These are phyloP conservation scores for Inga oerstediana DNA, from an alignment of 306 rosid species.

Conservation along the genomic window DNA sequence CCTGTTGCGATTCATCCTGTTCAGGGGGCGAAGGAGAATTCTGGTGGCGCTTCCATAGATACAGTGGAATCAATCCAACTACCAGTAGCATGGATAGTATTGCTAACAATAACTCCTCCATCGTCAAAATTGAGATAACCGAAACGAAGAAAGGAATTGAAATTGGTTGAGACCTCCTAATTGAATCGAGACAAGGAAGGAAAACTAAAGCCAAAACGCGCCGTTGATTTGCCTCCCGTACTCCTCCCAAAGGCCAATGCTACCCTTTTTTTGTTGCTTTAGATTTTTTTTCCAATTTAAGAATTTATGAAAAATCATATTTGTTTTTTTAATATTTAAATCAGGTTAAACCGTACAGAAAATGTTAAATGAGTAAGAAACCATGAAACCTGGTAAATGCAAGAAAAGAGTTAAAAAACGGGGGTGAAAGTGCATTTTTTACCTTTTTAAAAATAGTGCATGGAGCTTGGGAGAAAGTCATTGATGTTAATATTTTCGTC, in stretches of 20 bases:
- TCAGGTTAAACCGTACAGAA: too few relatives aligned
- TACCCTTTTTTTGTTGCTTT: too few relatives aligned
- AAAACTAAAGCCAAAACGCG: background rate
- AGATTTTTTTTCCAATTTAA: too few relatives aligned
- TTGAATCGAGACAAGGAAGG: background rate
- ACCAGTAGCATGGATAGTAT: constrained; percentile 71
- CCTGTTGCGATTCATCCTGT: constrained; percentile 72
- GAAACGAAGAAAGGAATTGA: background rate
- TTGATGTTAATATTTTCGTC: too few relatives aligned
- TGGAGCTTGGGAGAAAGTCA: too few relatives aligned
- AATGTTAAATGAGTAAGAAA: too few relatives aligned
- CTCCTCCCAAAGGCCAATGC: background rate
- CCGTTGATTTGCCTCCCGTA: background rate
- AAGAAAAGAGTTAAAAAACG: too few relatives aligned
- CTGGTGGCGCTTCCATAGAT: constrained; percentile 75
- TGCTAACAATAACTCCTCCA: constrained; percentile 69
- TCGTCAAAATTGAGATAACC: constrained; percentile 24
- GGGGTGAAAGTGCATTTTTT: too few relatives aligned
- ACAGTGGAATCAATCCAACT: constrained; percentile 68
- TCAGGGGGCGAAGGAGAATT: constrained; percentile 52
- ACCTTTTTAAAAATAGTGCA: too few relatives aligned
- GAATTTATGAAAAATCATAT: too few relatives aligned
- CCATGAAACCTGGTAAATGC: too few relatives aligned
- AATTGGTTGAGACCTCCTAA: background rate
- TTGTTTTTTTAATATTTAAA: too few relatives aligned